Evolutionary conservation across 2,329 filamentous ascomycete species (phyloP).

Genomic region (Colletotrichum musae): DNA sequence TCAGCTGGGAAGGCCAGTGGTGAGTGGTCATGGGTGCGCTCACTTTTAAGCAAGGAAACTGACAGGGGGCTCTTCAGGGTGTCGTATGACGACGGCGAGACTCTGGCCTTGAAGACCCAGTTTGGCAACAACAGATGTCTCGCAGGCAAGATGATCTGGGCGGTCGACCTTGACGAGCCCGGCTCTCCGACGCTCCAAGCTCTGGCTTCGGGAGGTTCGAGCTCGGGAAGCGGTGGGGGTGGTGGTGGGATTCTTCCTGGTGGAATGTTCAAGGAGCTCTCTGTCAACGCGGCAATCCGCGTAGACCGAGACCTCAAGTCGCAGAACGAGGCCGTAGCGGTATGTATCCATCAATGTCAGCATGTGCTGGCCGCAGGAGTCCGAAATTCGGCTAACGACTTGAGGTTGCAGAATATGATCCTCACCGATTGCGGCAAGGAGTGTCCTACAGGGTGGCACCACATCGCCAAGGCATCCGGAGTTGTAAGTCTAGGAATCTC

Average conservation of each 20-base stretch:
- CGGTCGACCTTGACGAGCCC: neutral
- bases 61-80: neutral
- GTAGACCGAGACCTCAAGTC: slow-evolving; percentile 8
- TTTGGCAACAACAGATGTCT: slow-evolving; percentile 12
- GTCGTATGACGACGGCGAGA: slow-evolving; percentile 10
- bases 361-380: neutral
- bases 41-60: neutral
- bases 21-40: neutral
- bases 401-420: neutral
- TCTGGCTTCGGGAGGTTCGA: neutral
- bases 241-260: neutral
- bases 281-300: neutral
- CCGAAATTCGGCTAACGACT: neutral
- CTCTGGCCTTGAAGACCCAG: neutral
- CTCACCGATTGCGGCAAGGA: slow-evolving; percentile 1
- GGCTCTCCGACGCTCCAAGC: neutral
- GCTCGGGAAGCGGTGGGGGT: neutral
- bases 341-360: neutral
- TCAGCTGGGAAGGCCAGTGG: slow-evolving; percentile 1
- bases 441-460: slow-evolving; percentile 1
- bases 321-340: neutral
- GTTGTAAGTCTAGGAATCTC: neutral
- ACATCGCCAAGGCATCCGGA: neutral
- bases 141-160: slow-evolving; percentile 5
- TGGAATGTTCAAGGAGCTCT: neutral